Evolutionary conservation across 1,284 basidiomycete species (phyloP).

Genomic region (Laetiporus sulphureus): DNA sequence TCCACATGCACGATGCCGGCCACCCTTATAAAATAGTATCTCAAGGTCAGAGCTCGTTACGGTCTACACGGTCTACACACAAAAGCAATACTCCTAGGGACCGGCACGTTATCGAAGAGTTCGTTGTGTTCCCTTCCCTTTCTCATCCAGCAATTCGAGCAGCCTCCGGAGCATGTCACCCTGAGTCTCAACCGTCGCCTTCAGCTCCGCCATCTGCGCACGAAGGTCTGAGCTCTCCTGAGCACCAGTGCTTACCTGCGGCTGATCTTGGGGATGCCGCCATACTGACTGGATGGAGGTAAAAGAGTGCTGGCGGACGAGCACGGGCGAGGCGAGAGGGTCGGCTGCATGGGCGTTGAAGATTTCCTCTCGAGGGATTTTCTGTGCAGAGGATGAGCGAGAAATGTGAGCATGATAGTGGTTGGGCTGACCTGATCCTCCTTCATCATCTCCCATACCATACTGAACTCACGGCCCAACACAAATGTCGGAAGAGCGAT

Average conservation of each 20-base stretch:
- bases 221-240: conserved; percentile 38
- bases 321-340: conserved; percentile 16
- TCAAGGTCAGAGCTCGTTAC: no score
- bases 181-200: conserved; percentile 46
- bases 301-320: conserved; percentile 11
- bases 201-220: conserved; percentile 52
- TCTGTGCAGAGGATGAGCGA: conserved; percentile 5
- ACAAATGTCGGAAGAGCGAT: conserved; percentile 88
- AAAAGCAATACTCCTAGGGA: no score
- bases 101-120: no score
- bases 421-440: conserved; percentile 32
- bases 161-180: conserved; percentile 42
- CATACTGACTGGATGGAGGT: conserved; percentile 13
- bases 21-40: no score
- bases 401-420: conserved; percentile 2
- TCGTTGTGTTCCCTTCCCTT: conserved; percentile 9
- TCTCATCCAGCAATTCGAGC: conserved; percentile 32
- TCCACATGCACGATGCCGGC: no score
- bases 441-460: conserved; percentile 80
- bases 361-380: conserved; percentile 8
- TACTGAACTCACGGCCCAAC: conserved; percentile 81
- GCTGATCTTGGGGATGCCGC: conserved; percentile 17
- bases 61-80: no score
- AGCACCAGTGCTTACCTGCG: conserved; percentile 11
- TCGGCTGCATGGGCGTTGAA: conserved; percentile 12